These are phyloP conservation scores for Zangia roseola DNA, from an alignment of 768 basidiomycete genomes.

Conservation along the genomic window DNA sequence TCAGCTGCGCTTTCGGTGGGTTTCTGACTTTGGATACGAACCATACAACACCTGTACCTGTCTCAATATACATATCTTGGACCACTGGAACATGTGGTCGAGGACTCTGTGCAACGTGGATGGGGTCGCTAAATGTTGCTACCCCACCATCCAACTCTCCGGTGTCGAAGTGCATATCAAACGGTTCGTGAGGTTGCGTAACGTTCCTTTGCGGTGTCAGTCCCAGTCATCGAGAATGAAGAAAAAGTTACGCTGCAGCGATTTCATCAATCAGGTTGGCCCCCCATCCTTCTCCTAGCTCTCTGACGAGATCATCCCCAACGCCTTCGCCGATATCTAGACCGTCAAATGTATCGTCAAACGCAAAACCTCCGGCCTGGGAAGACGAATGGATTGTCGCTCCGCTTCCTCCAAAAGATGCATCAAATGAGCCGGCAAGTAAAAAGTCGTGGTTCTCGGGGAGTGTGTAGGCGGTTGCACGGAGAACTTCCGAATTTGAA, in stretches of 20 bases:
- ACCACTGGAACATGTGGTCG: neutral
- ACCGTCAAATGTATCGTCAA: slow-evolving; percentile 57
- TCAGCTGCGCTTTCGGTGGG: slow-evolving; percentile 4
- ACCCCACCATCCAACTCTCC: slow-evolving; percentile 29
- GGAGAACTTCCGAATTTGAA: slow-evolving; percentile 41
- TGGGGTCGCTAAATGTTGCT: slow-evolving; percentile 1
- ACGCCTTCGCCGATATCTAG: slow-evolving; percentile 58
- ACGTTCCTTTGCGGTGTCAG: slow-evolving; percentile 16
- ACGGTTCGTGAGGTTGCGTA: slow-evolving; percentile 19
- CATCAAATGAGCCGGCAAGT: slow-evolving; percentile 63
- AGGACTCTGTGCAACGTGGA: neutral
- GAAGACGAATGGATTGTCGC: slow-evolving; percentile 50
- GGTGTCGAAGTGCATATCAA: slow-evolving; percentile 12
- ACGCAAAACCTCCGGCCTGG: slow-evolving; percentile 46
- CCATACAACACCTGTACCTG: slow-evolving; percentile 8
- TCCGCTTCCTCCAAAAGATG: slow-evolving; percentile 48
- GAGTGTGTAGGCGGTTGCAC: slow-evolving; percentile 62
- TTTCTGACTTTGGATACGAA: neutral
- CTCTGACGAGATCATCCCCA: slow-evolving; percentile 72
- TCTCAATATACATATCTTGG: neutral
- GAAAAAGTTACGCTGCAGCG: slow-evolving; percentile 13
- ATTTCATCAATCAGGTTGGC: slow-evolving; percentile 13
- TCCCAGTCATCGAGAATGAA: neutral
- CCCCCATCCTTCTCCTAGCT: slow-evolving; percentile 74
- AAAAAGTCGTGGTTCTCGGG: slow-evolving; percentile 69